phyloP scores from a whole-genome alignment of 495 filamentous ascomycete genomes.

The Annulohypoxylon moriforme region DNA sequence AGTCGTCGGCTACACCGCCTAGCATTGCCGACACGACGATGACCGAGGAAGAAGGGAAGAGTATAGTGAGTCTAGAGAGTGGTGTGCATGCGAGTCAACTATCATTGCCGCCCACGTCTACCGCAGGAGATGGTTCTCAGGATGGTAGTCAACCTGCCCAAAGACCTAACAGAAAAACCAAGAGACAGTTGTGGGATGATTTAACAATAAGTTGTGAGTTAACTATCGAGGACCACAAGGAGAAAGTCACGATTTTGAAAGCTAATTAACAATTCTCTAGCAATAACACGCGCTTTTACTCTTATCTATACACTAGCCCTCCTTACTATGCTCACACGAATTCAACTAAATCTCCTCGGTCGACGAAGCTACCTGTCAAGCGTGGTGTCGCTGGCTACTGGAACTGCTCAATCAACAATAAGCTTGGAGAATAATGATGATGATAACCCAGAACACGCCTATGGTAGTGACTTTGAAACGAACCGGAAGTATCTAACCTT shows the following conservation, averaged over 20 bases:
- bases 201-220: conserved; percentile 91
- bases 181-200: conserved; percentile 96
- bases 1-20: conserved; percentile 71
- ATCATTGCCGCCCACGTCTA: conserved; percentile 56
- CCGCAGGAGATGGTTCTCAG: conserved; percentile 49
- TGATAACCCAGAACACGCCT: conserved; percentile 78
- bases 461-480: conserved; percentile 92
- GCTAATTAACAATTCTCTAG: conserved; percentile 62
- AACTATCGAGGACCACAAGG: neutral
- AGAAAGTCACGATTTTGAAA: neutral
- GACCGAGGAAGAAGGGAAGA: conserved; percentile 83
- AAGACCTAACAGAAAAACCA: conserved; percentile 76
- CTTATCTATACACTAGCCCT: conserved; percentile 91
- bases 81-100: conserved; percentile 84
- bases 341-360: conserved; percentile 97
- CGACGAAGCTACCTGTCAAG: conserved; percentile 94
- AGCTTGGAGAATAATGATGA: conserved; percentile 90
- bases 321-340: conserved; percentile 89
- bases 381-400: conserved; percentile 86
- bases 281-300: conserved; percentile 89
- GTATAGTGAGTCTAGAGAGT: conserved; percentile 78
- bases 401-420: conserved; percentile 72
- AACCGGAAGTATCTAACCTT: conserved; percentile 95
- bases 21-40: conserved; percentile 69
- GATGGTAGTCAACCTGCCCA: conserved; percentile 52